A percentile compares a stretch with the other conserved stretches of the same genome.
Conservation (phyloP, 148 eudicot species). For the Chenopodium album region DNA sequence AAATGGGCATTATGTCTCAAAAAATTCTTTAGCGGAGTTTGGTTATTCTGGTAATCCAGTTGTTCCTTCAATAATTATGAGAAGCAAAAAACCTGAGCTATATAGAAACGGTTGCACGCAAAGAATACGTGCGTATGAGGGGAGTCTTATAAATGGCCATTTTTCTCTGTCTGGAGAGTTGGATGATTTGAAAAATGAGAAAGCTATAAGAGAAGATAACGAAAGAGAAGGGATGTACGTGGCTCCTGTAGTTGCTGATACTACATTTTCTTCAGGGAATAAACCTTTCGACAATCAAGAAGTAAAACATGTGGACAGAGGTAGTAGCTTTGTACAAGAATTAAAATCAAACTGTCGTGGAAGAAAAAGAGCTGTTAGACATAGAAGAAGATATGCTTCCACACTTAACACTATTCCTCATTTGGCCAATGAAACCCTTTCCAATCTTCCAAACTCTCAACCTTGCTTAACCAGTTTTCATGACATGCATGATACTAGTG, state of each 20-base stretch:
- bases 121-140: conserved; percentile 71
- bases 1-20: conserved; percentile 18
- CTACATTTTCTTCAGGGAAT: not conserved
- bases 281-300: conserved; percentile 17
- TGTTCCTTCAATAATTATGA: conserved; percentile 58
- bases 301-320: conserved; percentile 9
- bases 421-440: conserved; percentile 7
- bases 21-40: conserved; percentile 16
- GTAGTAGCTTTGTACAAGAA: conserved; percentile 15
- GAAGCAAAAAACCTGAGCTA: conserved; percentile 55
- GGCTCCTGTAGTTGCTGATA: conserved; percentile 21
- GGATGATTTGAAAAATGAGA: conserved; percentile 32
- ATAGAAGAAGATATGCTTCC: conserved; percentile 30
- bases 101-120: conserved; percentile 76
- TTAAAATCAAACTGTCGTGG: conserved; percentile 17
- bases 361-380: conserved; percentile 33
- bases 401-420: conserved; percentile 19
- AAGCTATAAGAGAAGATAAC: conserved; percentile 25
- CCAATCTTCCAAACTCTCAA: conserved; percentile 16
- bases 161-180: conserved; percentile 33
- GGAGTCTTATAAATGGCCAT: conserved; percentile 45
- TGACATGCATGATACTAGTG: conserved; percentile 20
- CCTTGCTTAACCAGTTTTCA: conserved; percentile 13
- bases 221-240: conserved; percentile 27
- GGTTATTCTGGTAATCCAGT: conserved; percentile 34